Evolutionary conservation across 2,329 filamentous ascomycete species (phyloP).

Genomic region (Ambrosiella xylebori): DNA sequence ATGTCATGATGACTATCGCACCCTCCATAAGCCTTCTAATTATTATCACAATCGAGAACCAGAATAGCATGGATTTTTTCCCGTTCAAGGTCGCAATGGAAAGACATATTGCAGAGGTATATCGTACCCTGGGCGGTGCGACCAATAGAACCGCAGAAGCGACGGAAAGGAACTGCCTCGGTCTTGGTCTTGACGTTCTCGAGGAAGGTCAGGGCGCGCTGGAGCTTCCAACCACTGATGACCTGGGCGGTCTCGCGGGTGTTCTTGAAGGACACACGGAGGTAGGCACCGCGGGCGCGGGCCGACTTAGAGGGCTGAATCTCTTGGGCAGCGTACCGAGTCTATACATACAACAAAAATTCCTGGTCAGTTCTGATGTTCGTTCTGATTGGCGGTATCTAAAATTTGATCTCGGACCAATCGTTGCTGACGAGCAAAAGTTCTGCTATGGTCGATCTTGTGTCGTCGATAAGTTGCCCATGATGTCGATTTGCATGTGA

Average conservation of each 20-base stretch:
- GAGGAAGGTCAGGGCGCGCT: slow-evolving; percentile 89
- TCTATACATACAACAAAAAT: slow-evolving; percentile 30
- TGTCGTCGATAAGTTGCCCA: background rate
- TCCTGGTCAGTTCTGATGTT: slow-evolving; percentile 6
- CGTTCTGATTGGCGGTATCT: background rate
- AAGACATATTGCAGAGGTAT: background rate
- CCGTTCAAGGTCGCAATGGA: background rate
- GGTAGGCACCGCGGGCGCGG: slow-evolving; percentile 94
- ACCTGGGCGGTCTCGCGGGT: slow-evolving; percentile 98
- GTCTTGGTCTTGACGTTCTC: slow-evolving; percentile 95
- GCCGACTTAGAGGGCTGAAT: slow-evolving; percentile 84
- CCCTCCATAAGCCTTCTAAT: background rate
- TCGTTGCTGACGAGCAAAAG: background rate
- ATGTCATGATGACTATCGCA: too few relatives aligned
- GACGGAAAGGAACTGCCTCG: slow-evolving; percentile 95
- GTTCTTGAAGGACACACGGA: slow-evolving; percentile 99
- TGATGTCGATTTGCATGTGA: background rate
- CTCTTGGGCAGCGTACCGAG: slow-evolving; percentile 89
- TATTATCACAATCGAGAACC: background rate
- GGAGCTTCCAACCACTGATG: slow-evolving; percentile 97
- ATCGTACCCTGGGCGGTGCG: slow-evolving; percentile 92
- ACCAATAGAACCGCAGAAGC: slow-evolving; percentile 90
- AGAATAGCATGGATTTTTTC: background rate
- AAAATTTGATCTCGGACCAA: background rate
- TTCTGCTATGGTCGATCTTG: background rate